phyloP scores from a whole-genome alignment of 306 rosid genomes.

The Hylodesmum podocarpum region DNA sequence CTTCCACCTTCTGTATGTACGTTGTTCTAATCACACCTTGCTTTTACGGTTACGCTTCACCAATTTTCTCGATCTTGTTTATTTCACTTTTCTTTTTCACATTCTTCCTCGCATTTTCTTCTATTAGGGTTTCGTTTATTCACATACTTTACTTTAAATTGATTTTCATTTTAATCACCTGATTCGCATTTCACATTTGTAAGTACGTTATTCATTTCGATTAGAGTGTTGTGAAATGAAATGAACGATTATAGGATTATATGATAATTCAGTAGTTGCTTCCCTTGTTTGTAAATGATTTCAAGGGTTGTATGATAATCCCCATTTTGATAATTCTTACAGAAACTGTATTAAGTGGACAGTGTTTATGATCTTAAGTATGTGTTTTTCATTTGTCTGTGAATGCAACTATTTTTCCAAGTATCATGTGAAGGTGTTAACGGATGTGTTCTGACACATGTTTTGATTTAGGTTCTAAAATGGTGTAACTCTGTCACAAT shows the following conservation, averaged over 20 bases:
- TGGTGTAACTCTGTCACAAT: background rate
- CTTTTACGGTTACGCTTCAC: background rate
- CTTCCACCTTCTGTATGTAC: constrained; percentile 14
- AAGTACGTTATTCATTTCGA: background rate
- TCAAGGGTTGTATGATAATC: background rate
- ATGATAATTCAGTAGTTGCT: too few relatives aligned
- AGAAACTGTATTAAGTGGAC: background rate
- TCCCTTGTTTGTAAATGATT: too few relatives aligned
- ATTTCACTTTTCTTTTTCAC: background rate
- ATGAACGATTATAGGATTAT: background rate
- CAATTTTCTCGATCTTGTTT: background rate
- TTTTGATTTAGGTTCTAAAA: constrained; percentile 8
- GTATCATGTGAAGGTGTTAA: background rate
- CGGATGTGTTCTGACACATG: background rate
- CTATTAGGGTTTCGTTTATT: background rate
- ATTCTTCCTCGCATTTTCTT: background rate
- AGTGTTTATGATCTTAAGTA: background rate
- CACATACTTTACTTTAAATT: background rate
- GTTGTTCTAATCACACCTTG: background rate
- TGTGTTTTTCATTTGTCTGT: background rate
- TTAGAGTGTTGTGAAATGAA: background rate
- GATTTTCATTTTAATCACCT: background rate
- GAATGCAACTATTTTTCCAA: background rate
- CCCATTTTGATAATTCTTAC: background rate
- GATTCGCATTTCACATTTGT: background rate